Evolutionary conservation across 2,329 filamentous ascomycete genomes (phyloP), one percentile per base, ranked within the genome.

Genomic region (Pezicula rhizophila): DNA sequence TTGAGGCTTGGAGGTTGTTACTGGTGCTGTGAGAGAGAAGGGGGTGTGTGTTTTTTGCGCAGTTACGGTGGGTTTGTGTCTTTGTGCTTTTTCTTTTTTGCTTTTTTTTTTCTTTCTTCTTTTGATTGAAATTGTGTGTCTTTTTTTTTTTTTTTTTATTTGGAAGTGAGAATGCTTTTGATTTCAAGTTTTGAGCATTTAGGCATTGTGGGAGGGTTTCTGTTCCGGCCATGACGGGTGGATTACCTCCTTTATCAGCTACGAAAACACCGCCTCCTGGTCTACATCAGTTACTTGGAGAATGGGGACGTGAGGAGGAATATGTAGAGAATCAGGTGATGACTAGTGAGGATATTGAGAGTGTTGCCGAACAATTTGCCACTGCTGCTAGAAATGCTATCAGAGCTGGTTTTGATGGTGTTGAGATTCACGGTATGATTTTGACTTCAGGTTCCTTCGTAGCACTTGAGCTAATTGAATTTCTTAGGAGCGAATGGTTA

Each of bases 1-100:
- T 77, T 43, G 69, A 68, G 2, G 74, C 69, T 1, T 83, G 79
- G 79, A 75, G 73, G 66, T 70, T 46, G 67, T 83, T 41, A 78
- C 75, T 1, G 70, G 75, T 47, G 75, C 71, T 2, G 78, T 83
- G 5, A 78, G 83, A 62, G 68, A 68, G 35, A 78, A 79, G 58
- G 76, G 75, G 26, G 71, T 69, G 35, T 12, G 73, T 70, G 56
- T 77, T 82, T 53, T 81, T 72, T 62, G 59, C 72, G 5, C 80
- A 84, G 60, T 66, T 84, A 1, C 82, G 41, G 31, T 40, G 15
- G 11, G 28, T 31, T 12, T 31, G 8, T 2, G 26, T 7, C 5
- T 31, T 23, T 23, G 23, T 7, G 4, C 1, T 23, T 23, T 23
- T 23, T 5, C 4, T 23, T 23, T 23, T 23, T 23, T 23, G 20